These are phyloP conservation scores for Domatiomyces catenatus DNA, from an alignment of 2,329 filamentous ascomycete genomes.

Conservation along the genomic window DNA sequence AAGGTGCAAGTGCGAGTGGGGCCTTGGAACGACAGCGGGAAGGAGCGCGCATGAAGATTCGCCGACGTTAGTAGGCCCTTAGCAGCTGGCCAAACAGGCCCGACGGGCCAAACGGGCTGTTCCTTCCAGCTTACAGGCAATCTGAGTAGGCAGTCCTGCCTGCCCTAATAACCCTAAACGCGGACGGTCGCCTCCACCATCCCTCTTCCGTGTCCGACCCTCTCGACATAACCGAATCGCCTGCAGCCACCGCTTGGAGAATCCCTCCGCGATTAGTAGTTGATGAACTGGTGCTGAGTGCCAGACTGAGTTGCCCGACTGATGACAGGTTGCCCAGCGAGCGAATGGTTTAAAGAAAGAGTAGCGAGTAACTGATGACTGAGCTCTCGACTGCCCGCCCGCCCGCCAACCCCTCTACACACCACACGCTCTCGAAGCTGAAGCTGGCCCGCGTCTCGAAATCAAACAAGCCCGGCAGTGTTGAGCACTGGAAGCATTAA, in stretches of 20 bases:
- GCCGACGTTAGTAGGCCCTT: background rate
- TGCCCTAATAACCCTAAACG: background rate
- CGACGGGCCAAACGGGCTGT: background rate
- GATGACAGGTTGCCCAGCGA: background rate
- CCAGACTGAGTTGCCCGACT: background rate
- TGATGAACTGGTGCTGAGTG: background rate
- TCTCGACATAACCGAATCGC: background rate
- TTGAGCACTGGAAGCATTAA: background rate
- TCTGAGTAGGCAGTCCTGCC: background rate
- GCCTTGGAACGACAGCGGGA: background rate
- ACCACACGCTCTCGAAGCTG: no score
- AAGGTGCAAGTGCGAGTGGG: background rate
- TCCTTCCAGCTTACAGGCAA: background rate
- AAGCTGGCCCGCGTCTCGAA: background rate
- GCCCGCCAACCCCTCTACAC: background rate
- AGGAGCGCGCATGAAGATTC: background rate
- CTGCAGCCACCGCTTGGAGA: background rate
- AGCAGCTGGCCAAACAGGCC: no score
- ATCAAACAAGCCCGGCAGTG: background rate
- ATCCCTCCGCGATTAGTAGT: background rate
- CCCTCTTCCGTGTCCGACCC: background rate
- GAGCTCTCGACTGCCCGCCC: background rate
- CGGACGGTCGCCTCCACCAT: background rate
- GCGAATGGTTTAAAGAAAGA: background rate
- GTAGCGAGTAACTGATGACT: background rate